These are phyloP conservation scores for Forsythia viridissima DNA, from an alignment of 257 asterid species.

Conservation along the genomic window DNA sequence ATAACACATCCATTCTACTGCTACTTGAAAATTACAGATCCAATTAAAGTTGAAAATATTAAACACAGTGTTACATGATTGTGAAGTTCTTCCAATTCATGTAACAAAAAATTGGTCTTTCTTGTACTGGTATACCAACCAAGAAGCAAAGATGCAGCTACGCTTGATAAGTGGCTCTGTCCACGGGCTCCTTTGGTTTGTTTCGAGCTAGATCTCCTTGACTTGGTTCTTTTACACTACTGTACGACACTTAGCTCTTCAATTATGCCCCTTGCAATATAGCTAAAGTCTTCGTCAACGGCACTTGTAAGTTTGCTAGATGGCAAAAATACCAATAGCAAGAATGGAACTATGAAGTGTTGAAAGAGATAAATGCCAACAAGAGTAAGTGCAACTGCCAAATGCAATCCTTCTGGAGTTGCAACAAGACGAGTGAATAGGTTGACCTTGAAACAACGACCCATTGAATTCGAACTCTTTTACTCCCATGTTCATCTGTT, in stretches of 20 bases:
- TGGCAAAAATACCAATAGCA: not conserved
- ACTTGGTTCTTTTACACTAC: no score
- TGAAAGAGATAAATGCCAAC: no score
- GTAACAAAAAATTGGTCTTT: no score
- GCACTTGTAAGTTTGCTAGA: not conserved
- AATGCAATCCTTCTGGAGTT: constrained; percentile 57
- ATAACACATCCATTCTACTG: not conserved
- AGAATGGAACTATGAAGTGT: no score
- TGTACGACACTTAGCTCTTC: no score
- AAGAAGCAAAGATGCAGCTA: not conserved
- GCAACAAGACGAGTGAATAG: constrained; percentile 43
- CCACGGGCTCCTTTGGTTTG: no score
- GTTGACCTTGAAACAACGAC: constrained; percentile 18
- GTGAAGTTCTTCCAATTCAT: no score
- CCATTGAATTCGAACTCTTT: constrained; percentile 21
- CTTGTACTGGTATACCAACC: no score
- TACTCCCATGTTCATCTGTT: constrained; percentile 31
- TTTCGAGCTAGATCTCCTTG: no score
- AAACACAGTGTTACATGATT: no score
- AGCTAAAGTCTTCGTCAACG: not conserved
- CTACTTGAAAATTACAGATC: not conserved
- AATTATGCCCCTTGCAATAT: no score
- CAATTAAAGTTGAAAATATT: no score
- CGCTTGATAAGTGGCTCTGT: not conserved
- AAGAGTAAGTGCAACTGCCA: constrained; percentile 53